These are phyloP conservation scores for Filobasidium wieringae DNA, from an alignment of 768 basidiomycete species.

Conservation along the genomic window DNA sequence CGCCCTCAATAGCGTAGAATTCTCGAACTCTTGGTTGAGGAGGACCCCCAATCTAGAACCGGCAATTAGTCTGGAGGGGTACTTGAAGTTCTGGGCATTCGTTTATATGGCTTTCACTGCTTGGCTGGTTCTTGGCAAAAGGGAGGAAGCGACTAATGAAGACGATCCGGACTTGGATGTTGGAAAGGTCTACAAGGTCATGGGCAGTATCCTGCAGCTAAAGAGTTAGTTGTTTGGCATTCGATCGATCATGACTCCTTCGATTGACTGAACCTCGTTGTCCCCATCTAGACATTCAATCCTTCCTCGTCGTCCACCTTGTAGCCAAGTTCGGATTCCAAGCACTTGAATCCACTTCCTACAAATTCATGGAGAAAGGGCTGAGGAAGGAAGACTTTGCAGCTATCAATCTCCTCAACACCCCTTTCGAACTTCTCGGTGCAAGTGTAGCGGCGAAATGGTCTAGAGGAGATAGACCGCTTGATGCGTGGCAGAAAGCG, in stretches of 20 bases:
- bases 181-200: constrained; percentile 76
- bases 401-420: constrained; percentile 88
- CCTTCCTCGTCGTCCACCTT: constrained; percentile 70
- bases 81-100: constrained; percentile 74
- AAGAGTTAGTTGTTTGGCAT: constrained; percentile 52
- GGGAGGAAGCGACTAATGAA: constrained; percentile 67
- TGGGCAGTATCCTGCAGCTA: constrained; percentile 85
- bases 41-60: constrained; percentile 39
- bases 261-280: not conserved
- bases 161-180: constrained; percentile 81
- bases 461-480: constrained; percentile 58
- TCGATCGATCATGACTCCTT: not conserved
- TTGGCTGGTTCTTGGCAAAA: constrained; percentile 77
- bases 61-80: constrained; percentile 53
- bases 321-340: constrained; percentile 91
- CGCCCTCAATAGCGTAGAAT: constrained; percentile 87
- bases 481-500: constrained; percentile 61
- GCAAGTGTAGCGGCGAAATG: constrained; percentile 90
- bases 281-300: constrained; percentile 62
- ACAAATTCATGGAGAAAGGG: constrained; percentile 96
- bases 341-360: constrained; percentile 76
- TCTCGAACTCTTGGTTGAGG: constrained; percentile 49
- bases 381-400: constrained; percentile 90
- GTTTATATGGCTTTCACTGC: constrained; percentile 72
- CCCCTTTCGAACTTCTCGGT: constrained; percentile 90